These are phyloP conservation scores for Cystofilobasidium bisporidii DNA, from an alignment of 768 basidiomycete species.

Conservation along the genomic window DNA sequence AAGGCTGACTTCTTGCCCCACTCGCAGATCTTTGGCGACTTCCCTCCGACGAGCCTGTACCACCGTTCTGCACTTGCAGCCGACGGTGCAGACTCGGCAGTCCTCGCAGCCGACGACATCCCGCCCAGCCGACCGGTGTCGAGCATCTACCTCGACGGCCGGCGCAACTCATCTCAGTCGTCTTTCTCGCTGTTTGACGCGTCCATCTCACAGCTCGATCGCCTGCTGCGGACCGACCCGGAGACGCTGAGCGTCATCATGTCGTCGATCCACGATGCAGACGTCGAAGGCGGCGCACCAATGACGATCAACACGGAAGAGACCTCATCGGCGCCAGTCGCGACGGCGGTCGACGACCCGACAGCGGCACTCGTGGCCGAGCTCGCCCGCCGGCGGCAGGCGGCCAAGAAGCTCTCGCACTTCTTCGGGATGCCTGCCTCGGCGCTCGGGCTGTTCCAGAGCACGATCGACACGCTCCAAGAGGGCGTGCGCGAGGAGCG, in stretches of 20 bases:
- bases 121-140: background rate
- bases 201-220: background rate
- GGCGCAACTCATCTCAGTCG: too few relatives aligned
- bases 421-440: background rate
- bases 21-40: conserved; percentile 12
- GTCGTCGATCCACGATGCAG: background rate
- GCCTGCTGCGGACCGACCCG: background rate
- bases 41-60: background rate
- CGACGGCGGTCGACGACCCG: background rate
- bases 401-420: background rate
- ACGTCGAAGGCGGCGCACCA: too few relatives aligned
- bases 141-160: too few relatives aligned
- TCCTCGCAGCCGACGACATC: background rate
- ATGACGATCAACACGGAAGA: background rate
- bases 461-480: background rate
- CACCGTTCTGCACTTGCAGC: background rate
- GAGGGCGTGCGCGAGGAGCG: background rate
- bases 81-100: background rate
- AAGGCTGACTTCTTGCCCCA: background rate
- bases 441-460: background rate
- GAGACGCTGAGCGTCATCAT: background rate
- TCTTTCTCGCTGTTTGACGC: background rate
- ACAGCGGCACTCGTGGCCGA: background rate
- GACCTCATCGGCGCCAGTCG: too few relatives aligned
- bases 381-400: background rate